Evolutionary conservation across 768 basidiomycete genomes (phyloP).

Genomic region (Suillus variegatus): DNA sequence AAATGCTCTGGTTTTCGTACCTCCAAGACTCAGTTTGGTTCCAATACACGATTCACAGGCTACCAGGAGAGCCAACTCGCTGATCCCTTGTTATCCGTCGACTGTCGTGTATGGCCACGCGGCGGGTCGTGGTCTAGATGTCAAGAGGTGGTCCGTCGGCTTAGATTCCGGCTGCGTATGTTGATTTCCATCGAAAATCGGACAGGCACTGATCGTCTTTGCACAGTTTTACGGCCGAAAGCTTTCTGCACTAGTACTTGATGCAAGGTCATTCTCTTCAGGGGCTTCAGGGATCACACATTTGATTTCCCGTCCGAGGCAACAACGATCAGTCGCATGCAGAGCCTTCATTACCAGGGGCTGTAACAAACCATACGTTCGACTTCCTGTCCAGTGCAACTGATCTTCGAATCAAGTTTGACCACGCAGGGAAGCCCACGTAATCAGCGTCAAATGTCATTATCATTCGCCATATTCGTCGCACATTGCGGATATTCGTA

Average conservation of each 20-base stretch:
- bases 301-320: background rate
- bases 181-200: conserved; percentile 11
- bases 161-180: conserved; percentile 81
- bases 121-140: conserved; percentile 76
- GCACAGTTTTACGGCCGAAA: conserved; percentile 57
- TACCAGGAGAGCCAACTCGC: conserved; percentile 17
- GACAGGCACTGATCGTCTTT: background rate
- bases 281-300: background rate
- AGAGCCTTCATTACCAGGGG: background rate
- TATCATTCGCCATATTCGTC: background rate
- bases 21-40: background rate
- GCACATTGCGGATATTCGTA: background rate
- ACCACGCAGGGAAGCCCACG: conserved; percentile 44
- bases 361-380: background rate
- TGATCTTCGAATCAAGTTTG: conserved; percentile 2
- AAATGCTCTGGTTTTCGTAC: conserved; percentile 52
- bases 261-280: conserved; percentile 35
- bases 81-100: conserved; percentile 61
- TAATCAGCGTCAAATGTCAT: conserved; percentile 54
- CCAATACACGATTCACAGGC: background rate
- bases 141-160: conserved; percentile 83
- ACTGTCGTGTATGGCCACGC: conserved; percentile 89
- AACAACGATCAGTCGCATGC: background rate
- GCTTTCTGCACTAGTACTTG: conserved; percentile 69
- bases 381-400: background rate